These are phyloP conservation scores for Grosmannia clavigera DNA, from an alignment of 2,329 filamentous ascomycete species.

Conservation along the genomic window DNA sequence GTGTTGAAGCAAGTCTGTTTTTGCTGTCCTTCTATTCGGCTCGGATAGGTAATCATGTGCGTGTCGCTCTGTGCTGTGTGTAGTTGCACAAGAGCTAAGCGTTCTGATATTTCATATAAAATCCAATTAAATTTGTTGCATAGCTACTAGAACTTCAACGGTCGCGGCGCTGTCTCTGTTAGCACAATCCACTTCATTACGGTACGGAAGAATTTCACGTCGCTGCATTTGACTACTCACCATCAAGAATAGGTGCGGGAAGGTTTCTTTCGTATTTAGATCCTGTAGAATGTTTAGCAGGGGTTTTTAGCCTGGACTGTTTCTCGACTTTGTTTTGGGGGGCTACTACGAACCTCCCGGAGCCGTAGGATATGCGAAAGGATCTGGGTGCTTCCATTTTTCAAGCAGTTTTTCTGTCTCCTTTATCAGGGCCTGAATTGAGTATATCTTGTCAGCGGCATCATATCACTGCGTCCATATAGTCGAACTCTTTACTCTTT, in stretches of 20 bases:
- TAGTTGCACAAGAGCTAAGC: constrained; percentile 27
- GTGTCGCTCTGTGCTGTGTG: constrained; percentile 13
- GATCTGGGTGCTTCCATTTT: constrained; percentile 96
- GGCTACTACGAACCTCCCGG: constrained; percentile 64
- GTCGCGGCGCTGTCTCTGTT: constrained; percentile 32
- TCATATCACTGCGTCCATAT: constrained; percentile 1
- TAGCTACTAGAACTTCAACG: constrained; percentile 35
- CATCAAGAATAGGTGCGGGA: constrained; percentile 63
- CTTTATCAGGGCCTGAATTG: constrained; percentile 58
- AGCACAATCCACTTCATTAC: background rate
- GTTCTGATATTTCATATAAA: constrained; percentile 10
- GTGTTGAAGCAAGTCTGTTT: constrained; percentile 30
- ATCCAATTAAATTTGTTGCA: constrained; percentile 30
- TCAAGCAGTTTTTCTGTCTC: constrained; percentile 83
- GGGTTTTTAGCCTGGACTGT: background rate
- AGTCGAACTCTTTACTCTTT: constrained; percentile 48
- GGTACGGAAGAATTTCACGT: background rate
- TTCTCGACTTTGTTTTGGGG: background rate
- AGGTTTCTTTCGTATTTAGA: constrained; percentile 96
- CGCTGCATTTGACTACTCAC: constrained; percentile 45
- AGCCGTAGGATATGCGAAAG: constrained; percentile 77
- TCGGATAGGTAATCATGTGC: too few species aligned
- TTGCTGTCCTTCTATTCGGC: too few species aligned
- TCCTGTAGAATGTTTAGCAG: constrained; percentile 35
- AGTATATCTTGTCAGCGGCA: background rate